Conservation (phyloP, 2,329 filamentous ascomycete species). For the Aspergillus awamori region DNA sequence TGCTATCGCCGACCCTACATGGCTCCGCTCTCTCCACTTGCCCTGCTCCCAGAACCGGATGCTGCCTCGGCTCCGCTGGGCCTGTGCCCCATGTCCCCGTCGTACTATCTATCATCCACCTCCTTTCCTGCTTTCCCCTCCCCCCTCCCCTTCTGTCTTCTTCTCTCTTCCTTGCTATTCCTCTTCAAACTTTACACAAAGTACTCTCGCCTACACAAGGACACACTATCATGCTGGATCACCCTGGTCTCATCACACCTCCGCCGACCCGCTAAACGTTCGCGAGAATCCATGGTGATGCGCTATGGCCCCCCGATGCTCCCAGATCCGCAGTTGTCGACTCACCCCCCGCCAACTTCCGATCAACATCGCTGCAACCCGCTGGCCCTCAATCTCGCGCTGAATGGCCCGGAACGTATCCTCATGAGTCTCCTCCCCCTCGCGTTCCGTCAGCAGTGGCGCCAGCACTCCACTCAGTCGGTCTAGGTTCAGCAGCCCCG, state of each 20-base stretch:
- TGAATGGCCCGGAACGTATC: constrained; percentile 23
- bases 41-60: too few species aligned
- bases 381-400: constrained; percentile 31
- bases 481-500: constrained; percentile 29
- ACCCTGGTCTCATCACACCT: background rate
- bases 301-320: constrained; percentile 14
- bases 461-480: constrained; percentile 38
- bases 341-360: constrained; percentile 41
- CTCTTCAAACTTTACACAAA: too few species aligned
- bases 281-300: background rate
- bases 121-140: background rate
- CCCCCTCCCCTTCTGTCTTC: background rate
- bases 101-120: background rate
- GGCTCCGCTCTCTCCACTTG: too few species aligned
- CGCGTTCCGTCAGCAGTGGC: constrained; percentile 33
- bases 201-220: too few species aligned
- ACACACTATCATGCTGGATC: background rate
- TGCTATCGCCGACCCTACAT: too few species aligned
- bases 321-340: constrained; percentile 37
- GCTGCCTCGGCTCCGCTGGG: too few species aligned
- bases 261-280: background rate
- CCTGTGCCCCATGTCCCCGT: background rate
- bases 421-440: constrained; percentile 10
- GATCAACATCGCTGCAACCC: constrained; percentile 39
- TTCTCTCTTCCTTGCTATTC: background rate